A percentile compares a stretch with the other conserved stretches of the same genome.
Conservation (phyloP, 2,329 filamentous ascomycete species). For the Phialophora macrospora region DNA sequence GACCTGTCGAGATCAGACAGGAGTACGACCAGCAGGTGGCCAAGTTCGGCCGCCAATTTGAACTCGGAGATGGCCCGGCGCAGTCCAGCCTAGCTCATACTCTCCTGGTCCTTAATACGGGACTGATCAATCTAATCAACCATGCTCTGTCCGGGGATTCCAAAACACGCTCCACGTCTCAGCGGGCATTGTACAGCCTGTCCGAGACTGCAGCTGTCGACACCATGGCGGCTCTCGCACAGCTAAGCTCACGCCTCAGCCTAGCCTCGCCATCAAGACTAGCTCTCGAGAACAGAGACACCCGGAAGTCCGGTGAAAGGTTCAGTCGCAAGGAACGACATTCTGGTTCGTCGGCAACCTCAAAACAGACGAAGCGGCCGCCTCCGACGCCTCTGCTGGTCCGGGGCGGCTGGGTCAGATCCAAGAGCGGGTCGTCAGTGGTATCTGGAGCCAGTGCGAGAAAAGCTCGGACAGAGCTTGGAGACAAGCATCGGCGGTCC, state of each 20-base stretch:
- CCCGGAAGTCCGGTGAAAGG: slow-evolving; percentile 1
- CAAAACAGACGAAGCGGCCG: slow-evolving; percentile 24
- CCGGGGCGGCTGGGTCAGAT: slow-evolving; percentile 37
- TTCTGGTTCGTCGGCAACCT: slow-evolving; percentile 8
- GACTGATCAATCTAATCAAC: slow-evolving; percentile 39
- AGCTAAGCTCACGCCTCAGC: slow-evolving; percentile 36
- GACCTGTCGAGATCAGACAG: slow-evolving; percentile 35
- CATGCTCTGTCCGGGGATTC: slow-evolving; percentile 29
- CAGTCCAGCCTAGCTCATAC: slow-evolving; percentile 39
- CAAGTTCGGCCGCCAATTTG: slow-evolving; percentile 36
- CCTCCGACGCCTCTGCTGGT: slow-evolving; percentile 26
- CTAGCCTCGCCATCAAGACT: slow-evolving; percentile 9
- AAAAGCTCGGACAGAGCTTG: slow-evolving; percentile 17
- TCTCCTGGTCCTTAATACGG: slow-evolving; percentile 39
- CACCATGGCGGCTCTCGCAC: slow-evolving; percentile 38
- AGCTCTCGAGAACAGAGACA: slow-evolving; percentile 15
- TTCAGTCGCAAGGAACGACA: slow-evolving; percentile 23
- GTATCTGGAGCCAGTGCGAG: slow-evolving; percentile 29
- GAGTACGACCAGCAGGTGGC: slow-evolving; percentile 36
- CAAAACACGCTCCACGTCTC: slow-evolving; percentile 25
- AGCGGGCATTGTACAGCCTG: slow-evolving; percentile 32
- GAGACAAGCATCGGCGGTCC: slow-evolving; percentile 19
- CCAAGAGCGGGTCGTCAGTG: slow-evolving; percentile 36
- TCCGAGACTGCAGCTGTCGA: slow-evolving; percentile 39
- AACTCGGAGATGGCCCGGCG: slow-evolving; percentile 36